Evolutionary conservation across 2,329 filamentous ascomycete genomes (phyloP), one percentile per base, ranked within the genome.

Genomic region (Sphaerostilbella broomeana): DNA sequence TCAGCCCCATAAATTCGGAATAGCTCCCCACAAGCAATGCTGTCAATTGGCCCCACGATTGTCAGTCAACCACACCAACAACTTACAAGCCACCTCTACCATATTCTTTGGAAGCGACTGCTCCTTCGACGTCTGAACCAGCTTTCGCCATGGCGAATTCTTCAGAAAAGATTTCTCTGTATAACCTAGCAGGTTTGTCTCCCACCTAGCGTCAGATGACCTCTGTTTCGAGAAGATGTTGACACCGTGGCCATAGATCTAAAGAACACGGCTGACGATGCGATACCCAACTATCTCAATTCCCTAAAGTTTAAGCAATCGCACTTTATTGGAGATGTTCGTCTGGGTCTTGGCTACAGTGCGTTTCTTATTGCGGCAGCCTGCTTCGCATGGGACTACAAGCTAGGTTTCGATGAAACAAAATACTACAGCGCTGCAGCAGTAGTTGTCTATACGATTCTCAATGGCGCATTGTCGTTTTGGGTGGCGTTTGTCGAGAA

Each of bases 181-280:
- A 84, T 60, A 84, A 81, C 47, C 65, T 84, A 33, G 68, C 80
- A 44, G 80, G 80, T 80, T 63, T 44, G 48, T 47, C 18, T 13
- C 35, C n/a, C 30, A 5, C 10, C 20, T 12, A n/a, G 20, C n/a
- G 6, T 28, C n/a, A n/a, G n/a, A n/a, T n/a, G n/a, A n/a, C n/a
- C n/a, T n/a, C n/a, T n/a, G n/a, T n/a, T n/a, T n/a, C 16, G 4
- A 17, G 21, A 16, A 25, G 3, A 16, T 19, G 10, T 36, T 45
- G 25, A 45, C 31, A 25, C 32, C 28, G 38, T 44, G 42, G 28
- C 42, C 38, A 19, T 59, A 94, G 92, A 97, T 61, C 82, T 98
- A 48, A 97, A 97, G 66, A 94, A 92, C 68, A 94, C 89, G 26
- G 87, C 86, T 50, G 92, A 98, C 68, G 92, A 98, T 66, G 87